Evolutionary conservation across 495 filamentous ascomycete genomes (phyloP), one percentile per base, ranked within the genome.

Genomic region (Penicillium coprophilum): DNA sequence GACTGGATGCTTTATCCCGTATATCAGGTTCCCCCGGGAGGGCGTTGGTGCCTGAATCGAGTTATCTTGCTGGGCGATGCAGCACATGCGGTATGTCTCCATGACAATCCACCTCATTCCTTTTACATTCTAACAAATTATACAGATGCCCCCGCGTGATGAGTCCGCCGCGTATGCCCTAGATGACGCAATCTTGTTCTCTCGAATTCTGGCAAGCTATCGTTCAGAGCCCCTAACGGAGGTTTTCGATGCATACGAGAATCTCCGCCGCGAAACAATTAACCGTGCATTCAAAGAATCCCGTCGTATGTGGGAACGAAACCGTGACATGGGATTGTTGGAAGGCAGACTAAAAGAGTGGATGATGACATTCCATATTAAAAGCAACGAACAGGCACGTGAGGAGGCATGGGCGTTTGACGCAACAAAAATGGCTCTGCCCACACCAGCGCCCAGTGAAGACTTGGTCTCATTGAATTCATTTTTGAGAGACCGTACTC

Each of bases 1-100:
- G 82, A 85, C 44, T 82, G 80, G 73, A 77, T 79, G 63, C 71
- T 86, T 19, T 87, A 81, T 62, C 84, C 84, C 0, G 83, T 87
- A 4, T 85, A 80, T 60, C 79, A 79, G 49, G 75, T 86, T 0
- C 71, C 57, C 1, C 77, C 80, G 2, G 70, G 71, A 6, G 80
- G 81, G 0, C 69, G 64, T 27, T 85, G 82, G 82, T 72, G 67
- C 32, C 75, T 67, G 23, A 73, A 77, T 15, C 71, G 77, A 15
- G 74, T 76, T 0, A 73, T 85, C 47, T 55, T 85, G 13, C 60
- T 85, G 6, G 82, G 81, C 10, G 82, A 85, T 68, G 76, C 81
- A 40, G 82, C 82, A n/a, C 82, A 85, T 67, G 84, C 82, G 7
- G 80, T 82, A 73, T 21, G 79, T 76, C 20, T 19, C 12, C 3